phyloP scores from a whole-genome alignment of 1,284 basidiomycete species.

The Marasmius sp. region DNA sequence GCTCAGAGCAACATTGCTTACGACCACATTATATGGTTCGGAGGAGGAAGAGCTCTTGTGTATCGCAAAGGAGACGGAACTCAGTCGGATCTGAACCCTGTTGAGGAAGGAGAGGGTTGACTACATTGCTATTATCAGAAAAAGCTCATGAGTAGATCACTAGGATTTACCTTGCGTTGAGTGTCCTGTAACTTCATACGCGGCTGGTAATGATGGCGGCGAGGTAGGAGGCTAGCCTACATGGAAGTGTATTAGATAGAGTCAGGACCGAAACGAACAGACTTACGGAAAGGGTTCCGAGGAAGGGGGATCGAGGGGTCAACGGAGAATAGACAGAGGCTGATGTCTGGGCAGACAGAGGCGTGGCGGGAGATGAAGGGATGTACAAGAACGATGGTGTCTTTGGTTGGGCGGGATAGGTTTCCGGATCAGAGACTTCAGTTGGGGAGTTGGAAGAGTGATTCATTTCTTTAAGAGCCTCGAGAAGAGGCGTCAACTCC shows the following conservation, averaged over 20 bases:
- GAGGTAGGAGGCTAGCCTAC: conserved; percentile 36
- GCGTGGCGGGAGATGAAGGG: conserved; percentile 2
- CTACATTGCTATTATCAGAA: conserved; percentile 21
- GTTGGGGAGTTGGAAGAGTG: neutral
- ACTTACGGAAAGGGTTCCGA: conserved; percentile 49
- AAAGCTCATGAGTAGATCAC: conserved; percentile 9
- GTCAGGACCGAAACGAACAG: conserved; percentile 1
- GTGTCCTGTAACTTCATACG: conserved; percentile 35
- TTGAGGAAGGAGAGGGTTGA: conserved; percentile 39
- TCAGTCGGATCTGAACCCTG: conserved; percentile 31
- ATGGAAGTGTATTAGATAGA: neutral
- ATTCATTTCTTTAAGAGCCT: neutral
- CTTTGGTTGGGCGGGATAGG: neutral
- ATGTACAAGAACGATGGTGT: neutral
- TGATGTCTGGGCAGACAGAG: conserved; percentile 2
- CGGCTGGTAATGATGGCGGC: conserved; percentile 30
- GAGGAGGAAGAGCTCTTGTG: conserved; percentile 19
- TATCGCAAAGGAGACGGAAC: conserved; percentile 34
- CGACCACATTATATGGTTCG: conserved; percentile 39
- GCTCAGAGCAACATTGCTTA: conserved; percentile 38
- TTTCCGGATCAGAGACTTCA: neutral
- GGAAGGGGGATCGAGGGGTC: conserved; percentile 22
- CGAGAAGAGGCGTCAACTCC: conserved; percentile 43
- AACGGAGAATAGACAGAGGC: neutral
- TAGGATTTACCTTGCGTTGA: conserved; percentile 31